Percentiles rank a stretch among this genome's conserved stretches.
Evolutionary conservation across 257 asterid species (phyloP).

Genomic region (Solanum piurae): DNA sequence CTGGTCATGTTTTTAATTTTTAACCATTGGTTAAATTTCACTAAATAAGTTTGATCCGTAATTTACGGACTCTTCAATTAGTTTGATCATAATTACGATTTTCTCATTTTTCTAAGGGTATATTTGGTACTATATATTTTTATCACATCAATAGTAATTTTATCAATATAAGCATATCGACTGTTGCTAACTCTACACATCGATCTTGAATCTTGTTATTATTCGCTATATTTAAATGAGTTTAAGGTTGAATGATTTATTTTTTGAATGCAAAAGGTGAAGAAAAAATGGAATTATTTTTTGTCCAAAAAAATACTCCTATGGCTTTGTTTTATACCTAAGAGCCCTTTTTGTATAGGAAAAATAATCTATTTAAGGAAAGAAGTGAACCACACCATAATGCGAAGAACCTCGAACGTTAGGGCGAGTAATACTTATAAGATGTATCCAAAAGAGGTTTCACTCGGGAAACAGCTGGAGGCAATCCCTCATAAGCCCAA

Average conservation of each 20-base stretch:
- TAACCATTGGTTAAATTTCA: conserved; percentile 2
- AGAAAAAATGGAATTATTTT: not conserved
- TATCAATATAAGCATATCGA: not conserved
- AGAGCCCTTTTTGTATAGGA: no score
- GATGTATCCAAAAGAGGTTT: no score
- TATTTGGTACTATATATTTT: not conserved
- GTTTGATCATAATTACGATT: not conserved
- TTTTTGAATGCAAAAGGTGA: not conserved
- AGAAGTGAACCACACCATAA: no score
- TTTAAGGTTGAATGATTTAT: no score
- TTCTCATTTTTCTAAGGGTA: not conserved
- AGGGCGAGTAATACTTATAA: no score
- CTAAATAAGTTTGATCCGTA: conserved; percentile 35
- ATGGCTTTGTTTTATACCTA: not conserved
- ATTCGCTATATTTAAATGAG: not conserved
- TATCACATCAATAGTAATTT: not conserved
- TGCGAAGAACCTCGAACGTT: no score
- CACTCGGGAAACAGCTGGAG: no score
- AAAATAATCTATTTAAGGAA: no score
- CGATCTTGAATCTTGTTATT: not conserved
- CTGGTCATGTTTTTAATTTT: conserved; percentile 3
- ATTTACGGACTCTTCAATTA: conserved; percentile 13
- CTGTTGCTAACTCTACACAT: not conserved
- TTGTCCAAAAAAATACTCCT: no score
- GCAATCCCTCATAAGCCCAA: no score